Evolutionary conservation across 164 flowering plant species (phyloP).

Genomic region (Piper betle): DNA sequence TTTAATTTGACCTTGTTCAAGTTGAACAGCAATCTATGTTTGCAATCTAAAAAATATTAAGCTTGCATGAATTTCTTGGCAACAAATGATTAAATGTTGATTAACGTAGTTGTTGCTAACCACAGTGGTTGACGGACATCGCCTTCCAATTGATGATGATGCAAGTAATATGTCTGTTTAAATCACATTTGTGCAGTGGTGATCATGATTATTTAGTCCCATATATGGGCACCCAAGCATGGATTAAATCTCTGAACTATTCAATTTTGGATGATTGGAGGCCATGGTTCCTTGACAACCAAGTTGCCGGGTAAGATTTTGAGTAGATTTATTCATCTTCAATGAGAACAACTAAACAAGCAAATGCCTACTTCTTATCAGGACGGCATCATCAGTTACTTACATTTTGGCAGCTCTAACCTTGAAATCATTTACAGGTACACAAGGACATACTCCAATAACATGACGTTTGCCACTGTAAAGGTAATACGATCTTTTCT

Average conservation of each 20-base stretch:
- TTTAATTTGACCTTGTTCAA: no score
- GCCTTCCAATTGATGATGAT: no score
- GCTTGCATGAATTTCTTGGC: no score
- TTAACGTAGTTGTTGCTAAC: no score
- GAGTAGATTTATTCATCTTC: neutral
- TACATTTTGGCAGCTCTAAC: neutral
- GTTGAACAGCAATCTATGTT: no score
- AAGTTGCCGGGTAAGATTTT: slow-evolving; percentile 38
- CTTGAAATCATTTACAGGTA: slow-evolving; percentile 14
- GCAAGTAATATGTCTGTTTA: no score
- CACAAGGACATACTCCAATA: slow-evolving; percentile 32
- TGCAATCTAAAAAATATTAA: no score
- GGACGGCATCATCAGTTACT: neutral
- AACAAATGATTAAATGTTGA: no score
- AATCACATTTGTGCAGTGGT: slow-evolving; percentile 21
- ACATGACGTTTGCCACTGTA: slow-evolving; percentile 42
- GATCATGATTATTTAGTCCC: slow-evolving; percentile 42
- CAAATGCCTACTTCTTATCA: neutral
- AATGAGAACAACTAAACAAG: neutral
- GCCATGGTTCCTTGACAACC: slow-evolving; percentile 30
- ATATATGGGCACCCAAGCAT: slow-evolving; percentile 30
- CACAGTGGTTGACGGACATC: no score
- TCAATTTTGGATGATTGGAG: slow-evolving; percentile 45
- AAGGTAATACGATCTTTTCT: slow-evolving; percentile 18
- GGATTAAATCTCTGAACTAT: slow-evolving; percentile 37